Evolutionary conservation across 129 eudicot genomes (phyloP), one percentile per base, ranked within the genome.

Genomic region (Arctium lappa): DNA sequence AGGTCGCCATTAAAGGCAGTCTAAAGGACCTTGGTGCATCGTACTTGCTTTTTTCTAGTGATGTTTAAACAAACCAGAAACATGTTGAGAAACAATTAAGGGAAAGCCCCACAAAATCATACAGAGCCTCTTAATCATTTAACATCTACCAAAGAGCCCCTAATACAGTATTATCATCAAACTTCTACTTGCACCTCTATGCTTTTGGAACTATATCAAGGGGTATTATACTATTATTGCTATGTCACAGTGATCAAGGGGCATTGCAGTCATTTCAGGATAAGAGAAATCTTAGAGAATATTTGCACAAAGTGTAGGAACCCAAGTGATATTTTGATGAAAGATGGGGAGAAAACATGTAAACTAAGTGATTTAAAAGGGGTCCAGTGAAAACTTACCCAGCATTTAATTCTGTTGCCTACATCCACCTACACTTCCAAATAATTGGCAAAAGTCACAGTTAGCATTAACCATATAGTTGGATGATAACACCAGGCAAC

Each of bases 341-440:
- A 39, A 15, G 34, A 30, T 42, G 11, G 11, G 42, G 79, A 11
- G n/a, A 36, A 16, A n/a, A 73, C 31, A 81, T 63, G 72, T 30
- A 81, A 69, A 73, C 18, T 15, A 60, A 39, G 13, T 81, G 34
- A 73, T 73, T 60, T 18, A 56, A 73, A 40, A 60, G 76, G 73
- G 81, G 56, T 44, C 76, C 38, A 72, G 31, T 80, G 72, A 80
- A 80, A 80, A 72, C 11, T 44, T 6, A 29, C 62, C 22, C 9
- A 29, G 6, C 62, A 42, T 39, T 63, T 15, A 60, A 46, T 82
- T 44, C 29, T 82, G 75, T 10, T 66, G 38, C 15, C 81, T 70
- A 75, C 48, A 82, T 8, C 32, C 68, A 81, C 50, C 73, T 30
- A 76, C 44, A 46, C 37, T 38, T 37, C 69, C 48, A 3, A 5